These are phyloP conservation scores for Astragalus membranaceus DNA, from an alignment of 306 rosid genomes.

Conservation along the genomic window DNA sequence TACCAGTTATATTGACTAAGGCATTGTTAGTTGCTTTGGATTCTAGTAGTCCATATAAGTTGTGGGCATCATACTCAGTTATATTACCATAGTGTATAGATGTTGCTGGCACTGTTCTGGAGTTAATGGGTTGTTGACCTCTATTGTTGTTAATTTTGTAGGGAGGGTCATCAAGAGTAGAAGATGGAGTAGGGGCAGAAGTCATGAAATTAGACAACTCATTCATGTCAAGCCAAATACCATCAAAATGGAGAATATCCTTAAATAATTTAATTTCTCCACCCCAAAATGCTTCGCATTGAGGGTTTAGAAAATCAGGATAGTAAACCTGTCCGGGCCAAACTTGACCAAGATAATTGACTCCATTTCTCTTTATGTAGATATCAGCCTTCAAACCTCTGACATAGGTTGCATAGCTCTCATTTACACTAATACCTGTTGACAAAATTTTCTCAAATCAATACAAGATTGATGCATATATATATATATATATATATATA, in stretches of 20 bases:
- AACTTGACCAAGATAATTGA: slow-evolving; percentile 62
- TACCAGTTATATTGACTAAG: slow-evolving; percentile 48
- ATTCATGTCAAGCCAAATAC: slow-evolving; percentile 91
- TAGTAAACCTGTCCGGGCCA: slow-evolving; percentile 84
- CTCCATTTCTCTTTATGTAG: slow-evolving; percentile 58
- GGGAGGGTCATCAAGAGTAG: slow-evolving; percentile 74
- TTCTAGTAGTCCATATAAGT: slow-evolving; percentile 68
- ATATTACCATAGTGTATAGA: slow-evolving; percentile 54
- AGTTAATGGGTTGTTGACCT: slow-evolving; percentile 32
- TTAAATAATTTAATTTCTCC: slow-evolving; percentile 60
- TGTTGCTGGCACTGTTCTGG: slow-evolving; percentile 53
- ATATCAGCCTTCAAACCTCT: slow-evolving; percentile 67
- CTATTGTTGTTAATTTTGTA: slow-evolving; percentile 64
- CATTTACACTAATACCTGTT: slow-evolving; percentile 64
- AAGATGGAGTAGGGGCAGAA: slow-evolving; percentile 40
- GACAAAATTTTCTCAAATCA: slow-evolving; percentile 7
- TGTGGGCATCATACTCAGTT: slow-evolving; percentile 75
- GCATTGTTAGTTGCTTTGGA: slow-evolving; percentile 59
- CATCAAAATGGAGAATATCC: slow-evolving; percentile 58
- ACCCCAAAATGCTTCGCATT: slow-evolving; percentile 44
- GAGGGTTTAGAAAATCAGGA: slow-evolving; percentile 77
- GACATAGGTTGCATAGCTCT: slow-evolving; percentile 48
- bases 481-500: too few species aligned
- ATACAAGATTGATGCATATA: too few species aligned
- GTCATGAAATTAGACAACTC: slow-evolving; percentile 69